Evolutionary conservation across 352 stramenopile genomes (phyloP).

Genomic region (Aphanomyces astaci): DNA sequence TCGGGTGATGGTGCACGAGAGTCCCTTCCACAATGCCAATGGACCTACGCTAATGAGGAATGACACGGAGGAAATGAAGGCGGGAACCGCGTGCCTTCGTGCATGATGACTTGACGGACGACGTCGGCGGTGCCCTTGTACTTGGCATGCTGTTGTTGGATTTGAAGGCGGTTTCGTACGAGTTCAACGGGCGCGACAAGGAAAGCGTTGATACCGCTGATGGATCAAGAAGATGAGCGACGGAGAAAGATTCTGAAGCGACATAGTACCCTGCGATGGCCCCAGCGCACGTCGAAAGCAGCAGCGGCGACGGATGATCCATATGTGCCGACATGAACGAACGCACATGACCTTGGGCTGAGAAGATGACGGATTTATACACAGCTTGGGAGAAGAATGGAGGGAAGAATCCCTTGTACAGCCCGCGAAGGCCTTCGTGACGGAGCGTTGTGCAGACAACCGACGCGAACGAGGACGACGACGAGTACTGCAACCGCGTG

Average conservation of each 20-base stretch:
- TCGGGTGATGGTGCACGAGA: conserved; percentile 66
- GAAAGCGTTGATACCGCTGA: conserved; percentile 62
- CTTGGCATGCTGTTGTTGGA: conserved; percentile 58
- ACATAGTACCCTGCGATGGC: conserved; percentile 3
- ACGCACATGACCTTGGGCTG: conserved; percentile 31
- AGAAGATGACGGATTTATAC: conserved; percentile 87
- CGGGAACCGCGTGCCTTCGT: conserved; percentile 30
- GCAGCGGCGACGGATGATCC: conserved; percentile 9
- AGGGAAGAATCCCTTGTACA: conserved; percentile 83
- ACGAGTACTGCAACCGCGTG: conserved; percentile 74
- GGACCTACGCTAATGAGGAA: too few species aligned
- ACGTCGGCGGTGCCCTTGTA: conserved; percentile 57
- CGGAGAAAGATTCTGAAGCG: too few species aligned
- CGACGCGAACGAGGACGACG: conserved; percentile 50
- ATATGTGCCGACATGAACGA: background rate
- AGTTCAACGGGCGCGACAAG: conserved; percentile 70
- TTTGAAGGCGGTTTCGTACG: conserved; percentile 69
- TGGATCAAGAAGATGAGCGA: too few species aligned
- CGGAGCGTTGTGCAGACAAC: conserved; percentile 54
- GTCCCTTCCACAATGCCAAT: conserved; percentile 60
- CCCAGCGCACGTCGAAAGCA: background rate
- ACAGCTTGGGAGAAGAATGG: conserved; percentile 81
- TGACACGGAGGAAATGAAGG: background rate
- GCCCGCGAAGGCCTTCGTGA: conserved; percentile 47
- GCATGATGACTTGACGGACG: conserved; percentile 45